phyloP scores from a whole-genome alignment of 305 asterid genomes.

The Ajuga reptans region DNA sequence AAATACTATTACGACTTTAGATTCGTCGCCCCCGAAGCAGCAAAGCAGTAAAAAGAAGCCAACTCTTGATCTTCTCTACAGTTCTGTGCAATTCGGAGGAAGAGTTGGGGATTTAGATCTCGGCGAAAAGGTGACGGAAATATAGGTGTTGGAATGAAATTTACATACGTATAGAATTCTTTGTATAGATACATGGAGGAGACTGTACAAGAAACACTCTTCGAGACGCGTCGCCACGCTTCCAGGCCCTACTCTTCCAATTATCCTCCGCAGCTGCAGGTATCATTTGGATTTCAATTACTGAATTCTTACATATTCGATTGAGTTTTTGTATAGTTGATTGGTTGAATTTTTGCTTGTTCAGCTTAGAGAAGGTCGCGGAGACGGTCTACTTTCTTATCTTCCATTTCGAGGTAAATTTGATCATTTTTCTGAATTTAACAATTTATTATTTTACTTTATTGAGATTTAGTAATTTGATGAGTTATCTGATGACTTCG shows the following conservation, averaged over 20 bases:
- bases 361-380: slow-evolving; percentile 49
- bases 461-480: slow-evolving; percentile 11
- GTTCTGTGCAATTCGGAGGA: not conserved
- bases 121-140: slow-evolving; percentile 18
- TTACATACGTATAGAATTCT: slow-evolving; percentile 1
- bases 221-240: slow-evolving; percentile 75
- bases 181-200: slow-evolving; percentile 38
- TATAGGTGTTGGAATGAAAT: slow-evolving; percentile 21
- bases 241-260: slow-evolving; percentile 59
- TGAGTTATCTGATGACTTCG: slow-evolving; percentile 1
- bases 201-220: slow-evolving; percentile 40
- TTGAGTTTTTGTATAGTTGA: slow-evolving; percentile 12
- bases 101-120: slow-evolving; percentile 37
- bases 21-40: not conserved
- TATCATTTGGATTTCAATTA: slow-evolving; percentile 9
- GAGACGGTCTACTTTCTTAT: slow-evolving; percentile 51
- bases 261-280: slow-evolving; percentile 75
- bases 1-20: not conserved
- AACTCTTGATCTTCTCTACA: not conserved
- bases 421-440: not conserved
- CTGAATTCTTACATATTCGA: slow-evolving; percentile 16
- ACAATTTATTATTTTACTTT: not conserved
- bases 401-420: slow-evolving; percentile 64
- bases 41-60: not conserved
- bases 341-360: slow-evolving; percentile 24